Evolutionary conservation across 2,329 filamentous ascomycete genomes (phyloP).

Genomic region (Trichophaea hybrida): DNA sequence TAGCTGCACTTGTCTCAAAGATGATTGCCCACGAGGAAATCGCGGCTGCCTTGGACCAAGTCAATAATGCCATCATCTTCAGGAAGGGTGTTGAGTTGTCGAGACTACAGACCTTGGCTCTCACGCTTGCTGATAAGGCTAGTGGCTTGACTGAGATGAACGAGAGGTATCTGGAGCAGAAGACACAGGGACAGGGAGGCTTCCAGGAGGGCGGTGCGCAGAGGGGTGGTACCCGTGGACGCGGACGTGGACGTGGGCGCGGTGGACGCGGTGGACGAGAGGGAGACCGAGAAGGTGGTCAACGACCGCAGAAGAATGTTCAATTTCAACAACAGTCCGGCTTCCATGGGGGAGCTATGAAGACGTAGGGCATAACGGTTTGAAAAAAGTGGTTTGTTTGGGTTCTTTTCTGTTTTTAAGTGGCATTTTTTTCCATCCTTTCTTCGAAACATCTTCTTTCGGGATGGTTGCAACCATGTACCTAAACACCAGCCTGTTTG

Average conservation of each 20-base stretch:
- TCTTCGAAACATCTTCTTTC: neutral
- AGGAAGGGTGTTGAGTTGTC: slow-evolving; percentile 97
- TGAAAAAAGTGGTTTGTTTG: slow-evolving; percentile 6
- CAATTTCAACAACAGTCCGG: slow-evolving; percentile 25
- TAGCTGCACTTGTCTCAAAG: slow-evolving; percentile 88
- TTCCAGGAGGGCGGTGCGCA: slow-evolving; percentile 83
- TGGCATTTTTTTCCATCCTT: slow-evolving; percentile 7
- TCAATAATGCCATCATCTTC: slow-evolving; percentile 96
- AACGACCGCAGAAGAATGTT: slow-evolving; percentile 25
- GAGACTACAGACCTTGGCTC: slow-evolving; percentile 82
- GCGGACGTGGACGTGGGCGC: slow-evolving; percentile 40
- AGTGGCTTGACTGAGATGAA: slow-evolving; percentile 92
- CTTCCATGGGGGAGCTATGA: slow-evolving; percentile 31
- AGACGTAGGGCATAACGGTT: slow-evolving; percentile 11
- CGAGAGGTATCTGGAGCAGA: slow-evolving; percentile 91
- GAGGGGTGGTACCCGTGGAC: slow-evolving; percentile 51
- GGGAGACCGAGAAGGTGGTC: slow-evolving; percentile 28
- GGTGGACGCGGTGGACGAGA: slow-evolving; percentile 37
- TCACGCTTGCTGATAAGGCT: slow-evolving; percentile 91
- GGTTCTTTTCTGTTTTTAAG: slow-evolving; percentile 11
- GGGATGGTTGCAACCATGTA: slow-evolving; percentile 11
- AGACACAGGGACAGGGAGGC: slow-evolving; percentile 81
- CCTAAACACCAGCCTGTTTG: slow-evolving; percentile 15
- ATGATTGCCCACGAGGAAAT: slow-evolving; percentile 99
- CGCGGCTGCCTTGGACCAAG: slow-evolving; percentile 88